Conservation (phyloP, 352 stramenopile genomes). For the Phytopythium aichiense region DNA sequence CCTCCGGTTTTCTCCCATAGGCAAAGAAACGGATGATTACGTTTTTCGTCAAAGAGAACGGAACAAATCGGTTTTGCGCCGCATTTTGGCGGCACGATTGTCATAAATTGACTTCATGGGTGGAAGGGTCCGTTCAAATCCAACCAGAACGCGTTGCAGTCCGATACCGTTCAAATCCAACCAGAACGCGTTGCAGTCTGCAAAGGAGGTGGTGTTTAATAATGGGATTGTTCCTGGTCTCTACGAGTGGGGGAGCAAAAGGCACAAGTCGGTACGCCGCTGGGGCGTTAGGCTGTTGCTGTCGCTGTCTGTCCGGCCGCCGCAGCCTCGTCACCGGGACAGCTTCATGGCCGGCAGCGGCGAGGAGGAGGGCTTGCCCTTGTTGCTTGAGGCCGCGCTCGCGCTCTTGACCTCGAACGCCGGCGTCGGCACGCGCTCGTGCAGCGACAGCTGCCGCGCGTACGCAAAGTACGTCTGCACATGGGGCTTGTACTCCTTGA, state of each 20-base stretch:
- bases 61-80: no score
- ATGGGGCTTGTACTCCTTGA: slow-evolving; percentile 64
- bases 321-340: background rate
- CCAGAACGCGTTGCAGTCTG: background rate
- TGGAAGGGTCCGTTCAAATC: no score
- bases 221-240: background rate
- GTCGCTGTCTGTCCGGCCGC: background rate
- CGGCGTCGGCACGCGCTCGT: slow-evolving; percentile 60
- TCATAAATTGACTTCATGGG: no score
- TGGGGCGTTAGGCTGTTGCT: background rate
- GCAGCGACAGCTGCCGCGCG: slow-evolving; percentile 54
- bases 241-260: background rate
- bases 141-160: background rate
- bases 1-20: no score
- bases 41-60: no score
- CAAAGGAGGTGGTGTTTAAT: background rate
- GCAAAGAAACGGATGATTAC: no score
- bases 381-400: background rate
- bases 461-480: slow-evolving; percentile 66
- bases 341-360: slow-evolving; percentile 6
- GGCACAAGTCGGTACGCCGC: background rate
- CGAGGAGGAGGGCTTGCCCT: background rate
- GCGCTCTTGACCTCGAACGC: slow-evolving; percentile 43
- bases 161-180: no score
- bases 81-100: no score